These are phyloP conservation scores for Epichloe hybrida DNA, from an alignment of 2,329 filamentous ascomycete genomes.

Conservation along the genomic window DNA sequence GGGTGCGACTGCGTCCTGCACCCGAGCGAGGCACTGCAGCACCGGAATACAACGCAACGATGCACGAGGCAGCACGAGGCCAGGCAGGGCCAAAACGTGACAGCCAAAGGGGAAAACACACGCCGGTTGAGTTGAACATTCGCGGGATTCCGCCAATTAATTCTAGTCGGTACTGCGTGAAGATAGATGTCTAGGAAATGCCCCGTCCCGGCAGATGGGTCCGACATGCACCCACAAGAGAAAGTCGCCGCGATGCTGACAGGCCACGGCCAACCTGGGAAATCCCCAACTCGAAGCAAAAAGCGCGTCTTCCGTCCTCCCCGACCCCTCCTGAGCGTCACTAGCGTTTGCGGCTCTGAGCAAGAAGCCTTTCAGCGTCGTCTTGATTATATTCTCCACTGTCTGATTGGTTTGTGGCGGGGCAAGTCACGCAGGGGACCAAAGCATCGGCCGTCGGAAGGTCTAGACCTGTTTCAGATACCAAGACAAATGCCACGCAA, in stretches of 20 bases:
- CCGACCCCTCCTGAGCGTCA: conserved; percentile 6
- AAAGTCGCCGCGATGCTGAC: too few species aligned
- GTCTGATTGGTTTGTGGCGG: conserved; percentile 6
- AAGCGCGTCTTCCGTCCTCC: background rate
- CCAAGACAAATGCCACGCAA: background rate
- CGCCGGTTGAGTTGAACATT: background rate
- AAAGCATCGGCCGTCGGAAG: too few species aligned
- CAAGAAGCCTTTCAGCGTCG: conserved; percentile 2
- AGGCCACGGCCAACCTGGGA: too few species aligned
- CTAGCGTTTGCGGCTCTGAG: background rate
- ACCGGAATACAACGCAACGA: background rate
- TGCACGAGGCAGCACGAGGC: background rate
- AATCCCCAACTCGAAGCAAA: conserved; percentile 1
- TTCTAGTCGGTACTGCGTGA: too few species aligned
- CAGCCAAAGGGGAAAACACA: background rate
- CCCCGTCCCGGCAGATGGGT: background rate
- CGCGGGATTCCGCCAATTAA: background rate
- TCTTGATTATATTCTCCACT: conserved; percentile 8
- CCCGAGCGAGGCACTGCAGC: background rate
- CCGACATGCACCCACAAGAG: background rate
- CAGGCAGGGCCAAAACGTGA: background rate
- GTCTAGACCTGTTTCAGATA: conserved; percentile 6
- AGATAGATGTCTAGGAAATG: background rate
- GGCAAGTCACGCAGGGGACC: conserved; percentile 2
- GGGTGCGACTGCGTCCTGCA: background rate